These are phyloP conservation scores for Cyclotella choctawhatcheeana DNA, from an alignment of 108 stramenopile species.

Conservation along the genomic window DNA sequence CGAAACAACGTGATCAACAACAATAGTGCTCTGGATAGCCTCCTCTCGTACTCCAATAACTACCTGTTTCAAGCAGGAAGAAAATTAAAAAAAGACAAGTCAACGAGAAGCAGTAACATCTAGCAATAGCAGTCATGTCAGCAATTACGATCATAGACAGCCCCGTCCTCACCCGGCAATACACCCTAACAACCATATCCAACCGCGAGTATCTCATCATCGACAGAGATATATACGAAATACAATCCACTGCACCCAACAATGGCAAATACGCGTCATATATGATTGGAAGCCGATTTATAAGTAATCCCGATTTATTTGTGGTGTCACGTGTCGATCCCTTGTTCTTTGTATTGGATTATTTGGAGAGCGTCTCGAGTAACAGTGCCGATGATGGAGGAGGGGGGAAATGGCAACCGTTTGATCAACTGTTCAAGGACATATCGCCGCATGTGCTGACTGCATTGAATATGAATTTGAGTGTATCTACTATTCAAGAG, in stretches of 20 bases:
- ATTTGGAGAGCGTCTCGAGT: conserved; percentile 16
- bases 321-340: conserved; percentile 70
- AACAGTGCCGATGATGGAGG: not conserved
- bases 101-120: not conserved
- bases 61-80: too few species aligned
- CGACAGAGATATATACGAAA: conserved; percentile 49
- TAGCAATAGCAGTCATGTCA: not conserved
- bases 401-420: conserved; percentile 58
- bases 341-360: conserved; percentile 57
- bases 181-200: not conserved
- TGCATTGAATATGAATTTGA: conserved; percentile 21
- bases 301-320: conserved; percentile 60
- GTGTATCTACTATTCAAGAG: conserved; percentile 18
- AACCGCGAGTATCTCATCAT: conserved; percentile 31
- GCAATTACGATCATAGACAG: not conserved
- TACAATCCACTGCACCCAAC: conserved; percentile 49
- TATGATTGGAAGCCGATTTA: conserved; percentile 60
- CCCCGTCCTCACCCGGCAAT: not conserved
- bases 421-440: conserved; percentile 58
- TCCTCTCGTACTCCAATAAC: too few species aligned
- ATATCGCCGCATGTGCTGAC: conserved; percentile 44
- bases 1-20: too few species aligned
- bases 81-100: too few species aligned
- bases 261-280: conserved; percentile 61
- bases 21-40: too few species aligned